Base-by-base conservation (phyloP, 108 stramenopile species). In the Stephanodiscus triporus region DNA sequence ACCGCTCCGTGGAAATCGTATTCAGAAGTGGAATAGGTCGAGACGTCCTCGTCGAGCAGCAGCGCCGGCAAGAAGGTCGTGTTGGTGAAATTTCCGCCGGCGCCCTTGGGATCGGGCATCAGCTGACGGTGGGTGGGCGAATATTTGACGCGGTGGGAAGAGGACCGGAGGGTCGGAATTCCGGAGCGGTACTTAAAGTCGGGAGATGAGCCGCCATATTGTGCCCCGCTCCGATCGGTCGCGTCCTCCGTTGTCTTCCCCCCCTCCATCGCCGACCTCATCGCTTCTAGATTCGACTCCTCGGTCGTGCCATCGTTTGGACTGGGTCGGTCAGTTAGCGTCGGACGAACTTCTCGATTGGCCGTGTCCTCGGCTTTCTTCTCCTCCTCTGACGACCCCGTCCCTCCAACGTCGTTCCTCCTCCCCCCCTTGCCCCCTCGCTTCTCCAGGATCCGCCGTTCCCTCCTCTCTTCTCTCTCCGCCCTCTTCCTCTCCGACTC, bases 81-180 rank as follows among this genome's bases (percentile, higher is more conserved):
- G 19, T 80, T 83, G 17, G 86, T 88, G 57, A 85, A 71, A 17
- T 77, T 77, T 26, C 89, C 89, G 45, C 83, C 32, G 0, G 72
- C 63, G 57, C 81, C 73, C 50, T 63, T 63, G 23, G 86, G 90
- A 72, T 89, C 85, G 9, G 92, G 90, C 57, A 87, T 80, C 63
- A 87, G 85, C 59, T 84, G 82, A 16, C 92, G 87, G 50, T 87
- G 74, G 34, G 86, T 81, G n/a, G 77, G 66, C 17, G 86, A 78
- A 68, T 76, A 86, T 66, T 89, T 90, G 20, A 94, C 93, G 37
- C 93, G 88, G 75, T 94, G 93, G 22, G 93, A 85, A 6, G 93
- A 88, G 2, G 89, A 87, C 37, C 93, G 78, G 9, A 94, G 73
- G 5, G 93, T 94, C 14, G 93, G 83, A 53, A 94, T 91, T 2